These are phyloP conservation scores for Lyophyllum semitale DNA, from an alignment of 768 basidiomycete genomes.

Conservation along the genomic window DNA sequence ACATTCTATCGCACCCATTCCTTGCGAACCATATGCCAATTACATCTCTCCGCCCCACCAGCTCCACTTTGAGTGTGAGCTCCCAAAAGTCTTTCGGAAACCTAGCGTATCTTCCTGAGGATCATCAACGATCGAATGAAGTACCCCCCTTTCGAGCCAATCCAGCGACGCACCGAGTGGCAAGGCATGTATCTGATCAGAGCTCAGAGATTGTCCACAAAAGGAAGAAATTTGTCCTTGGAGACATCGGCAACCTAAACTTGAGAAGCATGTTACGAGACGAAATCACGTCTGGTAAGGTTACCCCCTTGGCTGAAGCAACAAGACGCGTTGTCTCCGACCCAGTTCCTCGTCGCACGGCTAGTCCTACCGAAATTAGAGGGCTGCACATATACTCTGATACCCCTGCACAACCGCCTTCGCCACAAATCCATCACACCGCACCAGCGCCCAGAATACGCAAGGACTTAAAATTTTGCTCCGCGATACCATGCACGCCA, in stretches of 20 bases:
- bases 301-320: not conserved
- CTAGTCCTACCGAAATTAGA: not conserved
- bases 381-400: not conserved
- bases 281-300: slow-evolving; percentile 15
- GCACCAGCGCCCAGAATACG: not conserved
- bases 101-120: not conserved
- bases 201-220: slow-evolving; percentile 1
- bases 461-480: not conserved
- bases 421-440: slow-evolving; percentile 2
- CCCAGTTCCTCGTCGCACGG: slow-evolving; percentile 21
- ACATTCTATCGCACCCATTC: slow-evolving; percentile 15
- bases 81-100: not conserved
- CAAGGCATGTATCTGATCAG: slow-evolving; percentile 12
- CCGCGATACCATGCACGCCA: not conserved
- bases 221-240: slow-evolving; percentile 6
- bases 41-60: slow-evolving; percentile 6
- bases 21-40: slow-evolving; percentile 6
- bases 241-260: slow-evolving; percentile 23
- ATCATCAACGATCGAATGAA: not conserved
- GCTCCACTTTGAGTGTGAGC: not conserved
- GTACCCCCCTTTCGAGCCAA: not conserved
- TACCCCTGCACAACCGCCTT: not conserved
- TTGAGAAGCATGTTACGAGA: slow-evolving; percentile 18
- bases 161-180: not conserved
- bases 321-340: slow-evolving; percentile 34